Evolutionary conservation across 2,329 filamentous ascomycete species (phyloP), one percentile per base, ranked within the genome.

Genomic region (Chaetomium sp.): DNA sequence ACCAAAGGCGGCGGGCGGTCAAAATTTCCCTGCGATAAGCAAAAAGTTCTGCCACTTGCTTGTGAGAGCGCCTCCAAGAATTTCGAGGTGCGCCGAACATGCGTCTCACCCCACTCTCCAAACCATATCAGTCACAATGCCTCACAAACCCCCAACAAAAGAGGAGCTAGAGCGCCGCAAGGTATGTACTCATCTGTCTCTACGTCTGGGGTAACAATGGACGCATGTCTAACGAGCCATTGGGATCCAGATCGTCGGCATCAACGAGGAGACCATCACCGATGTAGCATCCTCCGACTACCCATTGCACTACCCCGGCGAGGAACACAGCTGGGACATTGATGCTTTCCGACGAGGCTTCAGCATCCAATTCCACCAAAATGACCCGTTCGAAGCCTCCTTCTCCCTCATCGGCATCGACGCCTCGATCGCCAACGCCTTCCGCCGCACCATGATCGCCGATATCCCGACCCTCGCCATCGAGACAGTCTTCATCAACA

Each of bases 391-490:
- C 68, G 85, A 96, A 66, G 78, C 89, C 44, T 87, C 87, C 54
- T 99, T 99, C 77, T 96, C 91, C 37, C 84, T 99, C 61, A 81
- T 96, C 65, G 91, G 92, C 64, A 76, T 96, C 65, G 94, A 99
- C 70, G 91, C 94, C 67, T 86, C 90, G 53, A 85, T 99, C 69
- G 90, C 94, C 68, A 99, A 99, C 71, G 94, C 95, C 68, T 96
- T 97, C 78, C 91, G 94, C 59, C 90, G 94, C 66, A 97, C 97
- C 66, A 81, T 97, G 66, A 87, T 99, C 71, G 82, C 92, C 64
- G 95, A 99, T 76, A 88, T 99, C 52, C 91, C 92, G 14, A 94
- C 91, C 2, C 81, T 99, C 46, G 94, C 95, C 63, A 91, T 99
- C 67, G 94, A 99, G 77, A 86, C 85, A 60, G 89, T 95, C 69